Evolutionary conservation across 2,329 filamentous ascomycete species (phyloP).

Genomic region (Exophiala lecanii-corni): DNA sequence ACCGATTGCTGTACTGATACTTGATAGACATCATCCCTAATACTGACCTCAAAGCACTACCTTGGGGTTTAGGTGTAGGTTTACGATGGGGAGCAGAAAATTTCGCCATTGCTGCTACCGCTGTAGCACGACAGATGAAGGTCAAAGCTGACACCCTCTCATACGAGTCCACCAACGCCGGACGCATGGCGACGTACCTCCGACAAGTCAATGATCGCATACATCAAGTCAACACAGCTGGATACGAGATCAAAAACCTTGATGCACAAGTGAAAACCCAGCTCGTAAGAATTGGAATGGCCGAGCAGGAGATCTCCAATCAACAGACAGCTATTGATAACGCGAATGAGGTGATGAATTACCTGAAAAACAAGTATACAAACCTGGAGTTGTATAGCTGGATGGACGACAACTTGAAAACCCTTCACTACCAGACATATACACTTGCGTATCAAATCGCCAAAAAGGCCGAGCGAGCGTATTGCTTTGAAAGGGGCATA

Average conservation of each 20-base stretch:
- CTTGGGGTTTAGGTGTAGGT: too few relatives aligned
- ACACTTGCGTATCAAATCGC: conserved; percentile 27
- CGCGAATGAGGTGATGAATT: conserved; percentile 22
- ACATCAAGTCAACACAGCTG: conserved; percentile 28
- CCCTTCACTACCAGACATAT: conserved; percentile 27
- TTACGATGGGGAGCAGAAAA: too few relatives aligned
- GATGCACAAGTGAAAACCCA: conserved; percentile 28
- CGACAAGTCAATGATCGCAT: conserved; percentile 29
- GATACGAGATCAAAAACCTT: conserved; percentile 29
- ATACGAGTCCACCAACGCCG: conserved; percentile 11
- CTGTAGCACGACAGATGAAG: too few relatives aligned
- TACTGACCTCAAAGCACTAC: too few relatives aligned
- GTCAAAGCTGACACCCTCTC: too few relatives aligned
- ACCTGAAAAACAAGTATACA: conserved; percentile 30
- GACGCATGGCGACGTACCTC: conserved; percentile 8
- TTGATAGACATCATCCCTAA: too few relatives aligned
- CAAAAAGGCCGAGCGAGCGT: conserved; percentile 17
- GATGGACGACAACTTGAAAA: conserved; percentile 18
- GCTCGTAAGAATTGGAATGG: conserved; percentile 14
- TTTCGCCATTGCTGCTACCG: too few relatives aligned
- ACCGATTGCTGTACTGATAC: too few relatives aligned
- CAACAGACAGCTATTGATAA: conserved; percentile 25
- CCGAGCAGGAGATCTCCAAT: conserved; percentile 24
- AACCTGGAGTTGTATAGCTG: conserved; percentile 31
- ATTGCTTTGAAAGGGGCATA: not conserved